Percentiles rank a stretch among this genome's conserved stretches.
Conservation (phyloP, 2,329 filamentous ascomycete genomes). For the Dactylellina sp. region DNA sequence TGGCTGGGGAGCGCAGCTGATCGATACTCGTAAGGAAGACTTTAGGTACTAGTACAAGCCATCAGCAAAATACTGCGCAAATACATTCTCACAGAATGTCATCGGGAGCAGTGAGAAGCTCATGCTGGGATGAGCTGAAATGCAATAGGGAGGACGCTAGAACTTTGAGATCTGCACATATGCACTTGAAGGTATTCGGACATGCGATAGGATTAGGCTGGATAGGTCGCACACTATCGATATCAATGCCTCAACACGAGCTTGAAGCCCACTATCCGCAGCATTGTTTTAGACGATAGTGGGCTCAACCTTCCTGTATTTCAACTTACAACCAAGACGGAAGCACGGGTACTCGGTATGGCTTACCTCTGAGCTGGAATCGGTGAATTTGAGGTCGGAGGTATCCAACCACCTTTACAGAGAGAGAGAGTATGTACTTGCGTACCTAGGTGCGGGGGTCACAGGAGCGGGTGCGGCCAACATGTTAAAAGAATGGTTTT, state of each 20-base stretch:
- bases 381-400: slow-evolving; percentile 1
- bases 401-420: slow-evolving; percentile 10
- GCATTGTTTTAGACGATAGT: slow-evolving; percentile 9
- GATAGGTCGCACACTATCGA: slow-evolving; percentile 10
- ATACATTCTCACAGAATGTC: slow-evolving; percentile 17
- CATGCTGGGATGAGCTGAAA: not conserved
- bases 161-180: slow-evolving; percentile 4
- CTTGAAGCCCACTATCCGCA: too few species aligned
- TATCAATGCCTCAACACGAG: slow-evolving; percentile 11
- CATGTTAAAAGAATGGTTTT: slow-evolving; percentile 23
- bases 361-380: slow-evolving; percentile 17
- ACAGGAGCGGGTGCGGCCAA: slow-evolving; percentile 22
- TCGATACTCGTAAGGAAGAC: not conserved
- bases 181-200: not conserved
- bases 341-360: slow-evolving; percentile 24
- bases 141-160: not conserved
- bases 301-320: slow-evolving; percentile 36
- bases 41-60: not conserved
- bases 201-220: not conserved
- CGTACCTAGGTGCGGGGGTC: slow-evolving; percentile 29
- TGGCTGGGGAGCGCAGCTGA: not conserved
- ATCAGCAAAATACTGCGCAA: slow-evolving; percentile 26
- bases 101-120: not conserved
- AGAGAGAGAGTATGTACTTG: slow-evolving; percentile 36
- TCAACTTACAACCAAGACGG: not conserved